phyloP scores from a whole-genome alignment of 2,329 filamentous ascomycete species.

The Hirsutella rhossiliensis region DNA sequence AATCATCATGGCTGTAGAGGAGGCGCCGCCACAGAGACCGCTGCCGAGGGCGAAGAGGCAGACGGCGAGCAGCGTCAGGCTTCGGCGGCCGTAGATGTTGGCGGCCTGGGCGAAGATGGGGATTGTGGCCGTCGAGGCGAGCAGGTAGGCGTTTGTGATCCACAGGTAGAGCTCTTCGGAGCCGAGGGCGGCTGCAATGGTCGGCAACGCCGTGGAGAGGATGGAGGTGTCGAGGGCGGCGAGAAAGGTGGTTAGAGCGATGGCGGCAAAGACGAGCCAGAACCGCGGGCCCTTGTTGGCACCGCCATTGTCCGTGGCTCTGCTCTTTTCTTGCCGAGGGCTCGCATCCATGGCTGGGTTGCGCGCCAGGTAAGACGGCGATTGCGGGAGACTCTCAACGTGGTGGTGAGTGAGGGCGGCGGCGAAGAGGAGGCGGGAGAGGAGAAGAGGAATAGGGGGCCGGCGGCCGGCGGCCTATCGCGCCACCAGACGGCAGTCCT shows the following conservation, averaged over 20 bases:
- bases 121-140: conserved; percentile 5
- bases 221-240: conserved; percentile 15
- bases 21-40: conserved; percentile 10
- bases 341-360: no score
- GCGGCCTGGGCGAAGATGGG: conserved; percentile 28
- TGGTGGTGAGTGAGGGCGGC: no score
- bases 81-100: conserved; percentile 37
- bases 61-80: conserved; percentile 17
- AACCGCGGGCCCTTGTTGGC: conserved; percentile 3
- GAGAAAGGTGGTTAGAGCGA: conserved; percentile 11
- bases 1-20: conserved; percentile 27
- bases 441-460: no score
- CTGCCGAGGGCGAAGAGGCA: conserved; percentile 12
- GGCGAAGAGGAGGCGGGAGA: no score
- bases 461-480: no score
- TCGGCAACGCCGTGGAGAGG: conserved; percentile 17
- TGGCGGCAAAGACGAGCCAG: conserved; percentile 10
- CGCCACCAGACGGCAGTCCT: no score
- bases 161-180: conserved; percentile 11
- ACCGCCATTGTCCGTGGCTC: no score
- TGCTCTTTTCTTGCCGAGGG: not conserved
- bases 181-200: conserved; percentile 10
- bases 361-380: no score
- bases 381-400: no score
- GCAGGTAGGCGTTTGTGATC: conserved; percentile 12